Evolutionary conservation across 768 basidiomycete genomes (phyloP).

Genomic region (Boletus pseudo-olivaceus): DNA sequence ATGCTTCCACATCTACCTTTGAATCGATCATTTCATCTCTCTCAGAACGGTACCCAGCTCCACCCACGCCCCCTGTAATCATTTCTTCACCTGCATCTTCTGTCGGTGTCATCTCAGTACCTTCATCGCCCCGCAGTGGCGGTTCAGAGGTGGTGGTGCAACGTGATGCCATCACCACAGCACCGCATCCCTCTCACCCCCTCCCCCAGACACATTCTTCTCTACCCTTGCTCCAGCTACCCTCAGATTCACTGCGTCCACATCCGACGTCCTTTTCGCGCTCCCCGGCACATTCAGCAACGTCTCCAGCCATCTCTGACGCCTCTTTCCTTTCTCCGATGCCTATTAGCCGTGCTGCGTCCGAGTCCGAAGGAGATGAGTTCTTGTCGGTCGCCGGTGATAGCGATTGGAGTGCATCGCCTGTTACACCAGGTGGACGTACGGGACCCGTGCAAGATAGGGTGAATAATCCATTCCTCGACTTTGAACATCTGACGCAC

Average conservation of each 20-base stretch:
- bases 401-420: conserved; percentile 12
- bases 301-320: conserved; percentile 19
- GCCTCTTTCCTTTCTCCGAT: conserved; percentile 26
- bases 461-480: conserved; percentile 22
- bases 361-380: conserved; percentile 25
- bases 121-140: conserved; percentile 20
- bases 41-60: conserved; percentile 30
- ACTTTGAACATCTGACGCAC: conserved; percentile 16
- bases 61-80: conserved; percentile 27
- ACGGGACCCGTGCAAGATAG: conserved; percentile 3
- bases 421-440: background rate
- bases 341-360: conserved; percentile 12
- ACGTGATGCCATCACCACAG: background rate
- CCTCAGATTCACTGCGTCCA: background rate
- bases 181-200: background rate
- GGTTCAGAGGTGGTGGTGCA: conserved; percentile 15
- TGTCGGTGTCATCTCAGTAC: conserved; percentile 19
- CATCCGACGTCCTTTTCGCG: conserved; percentile 1
- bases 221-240: conserved; percentile 15
- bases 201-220: background rate
- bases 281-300: background rate
- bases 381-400: conserved; percentile 24
- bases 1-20: background rate
- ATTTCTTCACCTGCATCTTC: conserved; percentile 26
- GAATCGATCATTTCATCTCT: conserved; percentile 23